Evolutionary conservation across 176 grass and related monocot genomes (phyloP).

Genomic region (Chrysopogon serrulatus): DNA sequence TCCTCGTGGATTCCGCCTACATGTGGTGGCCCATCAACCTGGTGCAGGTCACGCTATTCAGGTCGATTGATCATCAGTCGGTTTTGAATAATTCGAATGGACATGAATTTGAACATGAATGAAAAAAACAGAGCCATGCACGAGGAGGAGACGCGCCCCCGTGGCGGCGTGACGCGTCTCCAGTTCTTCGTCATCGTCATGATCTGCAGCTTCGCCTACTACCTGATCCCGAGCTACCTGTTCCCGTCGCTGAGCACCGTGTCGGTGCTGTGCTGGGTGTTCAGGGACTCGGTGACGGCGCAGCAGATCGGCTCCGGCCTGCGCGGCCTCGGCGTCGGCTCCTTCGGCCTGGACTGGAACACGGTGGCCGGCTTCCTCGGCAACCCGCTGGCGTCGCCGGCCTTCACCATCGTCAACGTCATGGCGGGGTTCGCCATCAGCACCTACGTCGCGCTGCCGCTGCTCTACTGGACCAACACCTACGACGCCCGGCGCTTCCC

Average conservation of each 20-base stretch:
- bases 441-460: constrained; percentile 48
- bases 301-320: constrained; percentile 66
- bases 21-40: constrained; percentile 90
- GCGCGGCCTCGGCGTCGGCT: constrained; percentile 56
- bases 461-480: constrained; percentile 56
- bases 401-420: constrained; percentile 58
- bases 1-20: constrained; percentile 69
- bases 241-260: constrained; percentile 61
- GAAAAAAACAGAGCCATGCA: constrained; percentile 72
- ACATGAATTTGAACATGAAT: too few species aligned
- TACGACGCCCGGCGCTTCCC: constrained; percentile 51
- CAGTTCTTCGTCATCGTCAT: constrained; percentile 67
- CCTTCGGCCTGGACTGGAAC: constrained; percentile 64
- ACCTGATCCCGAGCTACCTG: constrained; percentile 55
- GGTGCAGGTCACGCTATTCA: constrained; percentile 70
- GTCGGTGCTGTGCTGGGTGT: constrained; percentile 49
- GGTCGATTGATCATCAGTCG: neutral
- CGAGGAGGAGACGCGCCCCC: constrained; percentile 57
- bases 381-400: constrained; percentile 55
- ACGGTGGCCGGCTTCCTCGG: constrained; percentile 51
- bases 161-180: constrained; percentile 44
- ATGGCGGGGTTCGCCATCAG: constrained; percentile 49
- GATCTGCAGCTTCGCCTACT: constrained; percentile 60
- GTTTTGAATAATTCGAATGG: too few species aligned
- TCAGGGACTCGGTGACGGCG: constrained; percentile 48